A percentile compares a stretch with the other conserved stretches of the same genome.
Conservation (phyloP, 148 eudicot genomes). For the Oxyria digyna region DNA sequence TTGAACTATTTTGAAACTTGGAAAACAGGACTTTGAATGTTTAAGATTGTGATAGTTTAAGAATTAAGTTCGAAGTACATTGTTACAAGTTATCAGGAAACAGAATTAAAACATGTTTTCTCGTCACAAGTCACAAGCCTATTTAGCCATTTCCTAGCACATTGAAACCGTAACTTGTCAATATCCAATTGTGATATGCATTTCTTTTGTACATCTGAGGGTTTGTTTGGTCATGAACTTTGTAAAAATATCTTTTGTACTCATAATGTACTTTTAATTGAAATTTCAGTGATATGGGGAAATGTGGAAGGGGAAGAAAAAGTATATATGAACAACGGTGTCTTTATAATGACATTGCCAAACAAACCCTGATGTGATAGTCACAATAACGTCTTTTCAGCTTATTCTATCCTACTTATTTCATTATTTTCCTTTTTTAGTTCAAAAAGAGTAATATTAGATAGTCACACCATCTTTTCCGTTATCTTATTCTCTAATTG, state of each 20-base stretch:
- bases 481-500: background rate
- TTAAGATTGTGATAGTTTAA: background rate
- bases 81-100: background rate
- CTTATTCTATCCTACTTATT: background rate
- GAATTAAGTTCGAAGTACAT: background rate
- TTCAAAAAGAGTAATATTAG: background rate
- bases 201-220: background rate
- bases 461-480: background rate
- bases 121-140: slow-evolving; percentile 4
- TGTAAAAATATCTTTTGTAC: too few species aligned
- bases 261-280: too few species aligned
- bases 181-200: background rate
- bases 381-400: background rate
- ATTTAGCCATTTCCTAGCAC: background rate
- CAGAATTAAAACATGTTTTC: background rate
- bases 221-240: too few species aligned
- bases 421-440: background rate
- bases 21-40: slow-evolving; percentile 13
- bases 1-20: slow-evolving; percentile 9
- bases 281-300: too few species aligned
- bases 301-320: too few species aligned
- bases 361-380: too few species aligned
- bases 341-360: too few species aligned
- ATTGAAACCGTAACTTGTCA: background rate
- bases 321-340: too few species aligned